phyloP scores from a whole-genome alignment of 2,329 filamentous ascomycete species.

The Dactylellina cionopaga region DNA sequence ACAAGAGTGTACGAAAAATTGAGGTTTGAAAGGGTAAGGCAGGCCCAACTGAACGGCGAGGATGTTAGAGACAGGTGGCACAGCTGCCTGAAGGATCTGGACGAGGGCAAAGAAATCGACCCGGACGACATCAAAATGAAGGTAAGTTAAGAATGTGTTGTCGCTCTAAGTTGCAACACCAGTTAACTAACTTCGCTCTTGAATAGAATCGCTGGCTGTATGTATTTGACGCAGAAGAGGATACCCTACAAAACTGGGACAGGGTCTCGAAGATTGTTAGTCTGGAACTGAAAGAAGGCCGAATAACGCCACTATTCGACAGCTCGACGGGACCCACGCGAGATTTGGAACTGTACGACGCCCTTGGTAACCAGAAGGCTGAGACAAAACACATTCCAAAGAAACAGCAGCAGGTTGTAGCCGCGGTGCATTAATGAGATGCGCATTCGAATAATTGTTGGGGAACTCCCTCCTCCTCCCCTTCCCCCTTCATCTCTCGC shows the following conservation, averaged over 20 bases:
- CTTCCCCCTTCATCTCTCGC: too few species aligned
- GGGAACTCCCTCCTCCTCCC: too few species aligned
- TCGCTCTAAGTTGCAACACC: background rate
- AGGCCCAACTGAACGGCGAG: slow-evolving; percentile 63
- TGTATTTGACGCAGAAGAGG: slow-evolving; percentile 64
- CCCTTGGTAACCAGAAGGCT: slow-evolving; percentile 23
- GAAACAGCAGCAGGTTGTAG: slow-evolving; percentile 28
- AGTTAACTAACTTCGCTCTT: background rate
- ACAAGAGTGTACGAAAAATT: slow-evolving; percentile 64
- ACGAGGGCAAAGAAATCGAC: slow-evolving; percentile 62
- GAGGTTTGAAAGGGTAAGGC: slow-evolving; percentile 61
- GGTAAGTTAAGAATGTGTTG: slow-evolving; percentile 38
- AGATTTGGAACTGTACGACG: slow-evolving; percentile 42
- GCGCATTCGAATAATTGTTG: background rate
- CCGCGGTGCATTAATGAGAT: slow-evolving; percentile 10
- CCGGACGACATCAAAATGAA: slow-evolving; percentile 64
- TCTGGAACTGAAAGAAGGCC: slow-evolving; percentile 49
- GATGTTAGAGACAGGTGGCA: slow-evolving; percentile 64
- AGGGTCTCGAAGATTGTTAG: slow-evolving; percentile 61
- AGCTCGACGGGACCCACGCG: slow-evolving; percentile 18
- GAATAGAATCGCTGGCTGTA: slow-evolving; percentile 65
- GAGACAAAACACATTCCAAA: slow-evolving; percentile 31
- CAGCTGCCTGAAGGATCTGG: slow-evolving; percentile 62
- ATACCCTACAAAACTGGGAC: slow-evolving; percentile 62
- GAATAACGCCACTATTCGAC: slow-evolving; percentile 61